Evolutionary conservation across 2,329 filamentous ascomycete genomes (phyloP).

Genomic region (Epichloe scottii): DNA sequence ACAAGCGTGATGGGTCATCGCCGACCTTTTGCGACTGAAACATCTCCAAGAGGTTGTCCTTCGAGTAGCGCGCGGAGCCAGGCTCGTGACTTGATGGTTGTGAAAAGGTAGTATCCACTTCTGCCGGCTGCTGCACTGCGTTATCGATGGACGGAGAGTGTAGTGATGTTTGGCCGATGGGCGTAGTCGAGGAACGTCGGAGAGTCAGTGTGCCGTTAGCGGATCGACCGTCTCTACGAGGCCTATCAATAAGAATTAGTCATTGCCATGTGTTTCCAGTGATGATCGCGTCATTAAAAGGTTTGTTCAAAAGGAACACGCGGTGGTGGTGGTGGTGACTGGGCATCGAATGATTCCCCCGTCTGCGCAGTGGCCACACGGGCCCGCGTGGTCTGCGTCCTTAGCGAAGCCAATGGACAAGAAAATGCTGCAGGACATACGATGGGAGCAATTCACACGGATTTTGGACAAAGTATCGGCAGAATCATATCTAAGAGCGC

Average conservation of each 20-base stretch:
- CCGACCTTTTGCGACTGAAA: slow-evolving; percentile 42
- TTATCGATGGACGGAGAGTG: slow-evolving; percentile 23
- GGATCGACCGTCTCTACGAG: slow-evolving; percentile 43
- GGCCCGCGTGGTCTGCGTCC: neutral
- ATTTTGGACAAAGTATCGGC: too few species aligned
- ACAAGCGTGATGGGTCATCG: slow-evolving; percentile 50
- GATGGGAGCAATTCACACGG: neutral
- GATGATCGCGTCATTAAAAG: neutral
- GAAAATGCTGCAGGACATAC: neutral
- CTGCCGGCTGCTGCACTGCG: slow-evolving; percentile 25
- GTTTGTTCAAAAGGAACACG: neutral
- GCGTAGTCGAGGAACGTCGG: slow-evolving; percentile 49
- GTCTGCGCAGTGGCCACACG: neutral
- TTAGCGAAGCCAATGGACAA: neutral
- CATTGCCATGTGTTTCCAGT: neutral
- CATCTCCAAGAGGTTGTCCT: slow-evolving; percentile 66
- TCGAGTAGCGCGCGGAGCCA: slow-evolving; percentile 54
- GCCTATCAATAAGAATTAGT: slow-evolving; percentile 27
- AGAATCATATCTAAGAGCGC: neutral
- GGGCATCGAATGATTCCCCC: neutral
- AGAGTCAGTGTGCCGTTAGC: slow-evolving; percentile 53
- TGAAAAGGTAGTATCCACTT: slow-evolving; percentile 23
- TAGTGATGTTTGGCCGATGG: slow-evolving; percentile 30
- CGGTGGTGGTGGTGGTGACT: neutral
- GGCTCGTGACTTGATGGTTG: slow-evolving; percentile 19